phyloP scores from a whole-genome alignment of 1,284 basidiomycete species.

The Afroboletus lepidellus region DNA sequence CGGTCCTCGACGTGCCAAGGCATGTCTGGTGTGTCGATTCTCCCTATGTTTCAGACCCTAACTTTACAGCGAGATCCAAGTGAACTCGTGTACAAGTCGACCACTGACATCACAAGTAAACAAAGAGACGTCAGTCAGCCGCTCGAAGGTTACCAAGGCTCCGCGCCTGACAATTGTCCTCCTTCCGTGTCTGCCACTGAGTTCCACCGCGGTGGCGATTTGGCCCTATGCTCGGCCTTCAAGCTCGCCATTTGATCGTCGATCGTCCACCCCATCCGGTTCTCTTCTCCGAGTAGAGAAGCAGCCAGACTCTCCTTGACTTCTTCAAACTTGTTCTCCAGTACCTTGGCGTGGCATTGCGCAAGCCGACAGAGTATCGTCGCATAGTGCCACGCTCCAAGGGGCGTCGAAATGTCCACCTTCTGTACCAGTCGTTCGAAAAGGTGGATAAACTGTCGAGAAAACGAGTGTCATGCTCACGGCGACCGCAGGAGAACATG shows the following conservation, averaged over 20 bases:
- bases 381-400: slow-evolving; percentile 9
- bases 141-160: too few species aligned
- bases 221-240: not conserved
- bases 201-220: slow-evolving; percentile 14
- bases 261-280: not conserved
- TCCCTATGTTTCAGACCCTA: too few species aligned
- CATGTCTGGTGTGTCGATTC: too few species aligned
- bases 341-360: not conserved
- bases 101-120: too few species aligned
- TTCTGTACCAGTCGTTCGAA: slow-evolving; percentile 6
- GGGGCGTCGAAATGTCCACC: slow-evolving; percentile 6
- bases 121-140: too few species aligned
- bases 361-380: slow-evolving; percentile 13
- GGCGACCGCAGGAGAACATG: too few species aligned
- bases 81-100: too few species aligned
- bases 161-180: too few species aligned
- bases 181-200: too few species aligned
- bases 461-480: not conserved
- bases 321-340: slow-evolving; percentile 3
- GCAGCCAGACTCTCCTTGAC: not conserved
- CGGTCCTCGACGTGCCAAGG: too few species aligned
- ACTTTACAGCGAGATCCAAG: too few species aligned
- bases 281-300: not conserved
- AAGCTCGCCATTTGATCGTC: slow-evolving; percentile 3
- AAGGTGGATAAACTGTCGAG: slow-evolving; percentile 4